A percentile compares a stretch with the other conserved stretches of the same genome.
These are phyloP conservation scores for Pharus latifolius DNA, from an alignment of 176 grass and related monocot species.

Conservation along the genomic window DNA sequence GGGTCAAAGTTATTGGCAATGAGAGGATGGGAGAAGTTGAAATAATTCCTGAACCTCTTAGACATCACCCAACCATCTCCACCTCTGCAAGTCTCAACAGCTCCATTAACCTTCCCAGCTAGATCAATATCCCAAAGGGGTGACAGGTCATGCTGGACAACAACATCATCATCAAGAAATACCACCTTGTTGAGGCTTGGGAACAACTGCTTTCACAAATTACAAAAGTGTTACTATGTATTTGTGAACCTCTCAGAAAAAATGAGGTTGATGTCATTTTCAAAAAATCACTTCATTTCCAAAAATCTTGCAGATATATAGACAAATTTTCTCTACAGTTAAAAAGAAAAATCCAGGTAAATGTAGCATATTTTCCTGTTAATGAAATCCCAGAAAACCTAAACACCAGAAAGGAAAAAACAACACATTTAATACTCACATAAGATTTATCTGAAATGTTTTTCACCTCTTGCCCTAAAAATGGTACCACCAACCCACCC, in stretches of 20 bases:
- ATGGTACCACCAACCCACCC: background rate
- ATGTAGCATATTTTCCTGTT: background rate
- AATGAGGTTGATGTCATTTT: background rate
- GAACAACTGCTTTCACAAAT: conserved; percentile 63
- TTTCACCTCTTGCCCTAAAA: background rate
- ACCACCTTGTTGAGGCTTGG: conserved; percentile 86
- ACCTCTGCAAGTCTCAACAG: conserved; percentile 87
- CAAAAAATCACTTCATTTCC: background rate
- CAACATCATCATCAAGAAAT: conserved; percentile 94
- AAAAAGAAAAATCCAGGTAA: background rate
- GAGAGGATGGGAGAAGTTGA: conserved; percentile 90
- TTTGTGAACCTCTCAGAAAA: conserved; percentile 11
- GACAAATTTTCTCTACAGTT: background rate
- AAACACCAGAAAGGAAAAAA: too few species aligned
- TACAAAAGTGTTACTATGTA: conserved; percentile 7
- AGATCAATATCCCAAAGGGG: conserved; percentile 85
- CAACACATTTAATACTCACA: too few species aligned
- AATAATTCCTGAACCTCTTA: conserved; percentile 91
- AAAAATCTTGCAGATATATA: background rate
- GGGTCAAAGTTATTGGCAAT: conserved; percentile 74
- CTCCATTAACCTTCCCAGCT: conserved; percentile 86
- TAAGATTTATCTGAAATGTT: background rate
- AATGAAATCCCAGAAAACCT: too few species aligned
- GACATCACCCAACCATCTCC: conserved; percentile 93
- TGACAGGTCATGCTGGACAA: conserved; percentile 69